Conservation (phyloP, 495 filamentous ascomycete genomes). For the Aspergillus bertholletiae region DNA sequence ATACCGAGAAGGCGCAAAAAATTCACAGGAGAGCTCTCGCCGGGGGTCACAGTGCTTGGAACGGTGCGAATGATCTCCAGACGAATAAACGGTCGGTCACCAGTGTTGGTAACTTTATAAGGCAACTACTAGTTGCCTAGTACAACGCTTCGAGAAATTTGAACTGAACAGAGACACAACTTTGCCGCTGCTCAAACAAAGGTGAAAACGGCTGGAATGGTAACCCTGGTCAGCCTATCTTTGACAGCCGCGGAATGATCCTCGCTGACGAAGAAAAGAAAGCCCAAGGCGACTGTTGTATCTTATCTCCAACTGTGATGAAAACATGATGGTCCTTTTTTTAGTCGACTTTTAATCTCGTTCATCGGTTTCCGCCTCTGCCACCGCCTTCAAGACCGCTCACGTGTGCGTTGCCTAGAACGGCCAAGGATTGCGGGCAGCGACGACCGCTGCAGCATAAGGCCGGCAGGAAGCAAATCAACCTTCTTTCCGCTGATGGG, state of each 20-base stretch:
- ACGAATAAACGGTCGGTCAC: background rate
- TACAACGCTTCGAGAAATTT: background rate
- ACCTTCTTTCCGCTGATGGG: background rate
- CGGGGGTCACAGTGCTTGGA: background rate
- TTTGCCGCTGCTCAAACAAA: background rate
- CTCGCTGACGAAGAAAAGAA: background rate
- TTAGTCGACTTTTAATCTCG: background rate
- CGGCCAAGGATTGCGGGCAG: background rate
- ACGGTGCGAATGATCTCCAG: background rate
- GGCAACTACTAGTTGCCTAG: background rate
- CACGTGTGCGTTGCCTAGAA: conserved; percentile 5
- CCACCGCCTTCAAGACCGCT: conserved; percentile 19
- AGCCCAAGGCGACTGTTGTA: too few relatives aligned
- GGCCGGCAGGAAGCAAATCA: conserved; percentile 18
- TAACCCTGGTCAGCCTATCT: background rate
- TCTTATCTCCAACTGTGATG: background rate
- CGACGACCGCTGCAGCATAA: conserved; percentile 3
- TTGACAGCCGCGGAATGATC: background rate
- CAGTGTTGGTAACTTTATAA: background rate
- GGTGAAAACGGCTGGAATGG: background rate
- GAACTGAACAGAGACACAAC: background rate
- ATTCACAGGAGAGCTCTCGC: background rate
- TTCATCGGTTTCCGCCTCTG: conserved; percentile 2
- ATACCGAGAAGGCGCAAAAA: background rate
- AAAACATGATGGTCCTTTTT: background rate